These are phyloP conservation scores for Geosmithia flava DNA, from an alignment of 2,329 filamentous ascomycete genomes.

Conservation along the genomic window DNA sequence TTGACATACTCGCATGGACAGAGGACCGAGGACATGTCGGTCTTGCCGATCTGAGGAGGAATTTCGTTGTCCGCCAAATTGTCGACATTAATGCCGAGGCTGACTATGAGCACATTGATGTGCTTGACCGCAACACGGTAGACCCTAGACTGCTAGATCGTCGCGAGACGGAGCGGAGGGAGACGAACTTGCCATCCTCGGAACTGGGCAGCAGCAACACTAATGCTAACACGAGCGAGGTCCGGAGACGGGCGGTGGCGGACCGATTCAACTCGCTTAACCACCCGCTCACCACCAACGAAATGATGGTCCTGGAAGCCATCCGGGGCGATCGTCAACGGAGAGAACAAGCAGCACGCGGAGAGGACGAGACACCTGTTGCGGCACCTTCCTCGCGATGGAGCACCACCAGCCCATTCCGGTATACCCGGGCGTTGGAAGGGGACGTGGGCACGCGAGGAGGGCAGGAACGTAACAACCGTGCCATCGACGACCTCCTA, in stretches of 20 bases:
- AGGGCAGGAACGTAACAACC: slow-evolving; percentile 11
- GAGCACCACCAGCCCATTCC: not conserved
- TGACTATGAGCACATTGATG: slow-evolving; percentile 41
- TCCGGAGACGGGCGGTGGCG: slow-evolving; percentile 11
- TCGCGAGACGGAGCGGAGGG: slow-evolving; percentile 21
- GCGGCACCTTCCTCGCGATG: not conserved
- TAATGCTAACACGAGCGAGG: slow-evolving; percentile 5
- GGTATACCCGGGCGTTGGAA: not conserved
- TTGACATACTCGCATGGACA: slow-evolving; percentile 86
- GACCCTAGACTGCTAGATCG: slow-evolving; percentile 39
- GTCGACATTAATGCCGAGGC: slow-evolving; percentile 49
- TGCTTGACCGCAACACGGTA: slow-evolving; percentile 42
- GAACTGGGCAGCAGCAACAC: not conserved
- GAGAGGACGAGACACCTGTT: not conserved
- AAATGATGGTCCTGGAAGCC: slow-evolving; percentile 43
- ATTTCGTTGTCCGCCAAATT: slow-evolving; percentile 56
- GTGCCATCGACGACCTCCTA: slow-evolving; percentile 25
- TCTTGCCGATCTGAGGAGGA: slow-evolving; percentile 58
- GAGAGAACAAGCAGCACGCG: slow-evolving; percentile 24
- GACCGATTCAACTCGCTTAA: slow-evolving; percentile 31
- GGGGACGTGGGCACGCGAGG: too few species aligned
- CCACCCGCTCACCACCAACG: slow-evolving; percentile 37
- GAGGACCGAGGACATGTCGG: slow-evolving; percentile 73
- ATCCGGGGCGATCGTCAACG: slow-evolving; percentile 40
- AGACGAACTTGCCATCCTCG: not conserved